phyloP scores from a whole-genome alignment of 225 moss, liverwort and hornwort genomes.

The Rhytidiadelphus loreus region DNA sequence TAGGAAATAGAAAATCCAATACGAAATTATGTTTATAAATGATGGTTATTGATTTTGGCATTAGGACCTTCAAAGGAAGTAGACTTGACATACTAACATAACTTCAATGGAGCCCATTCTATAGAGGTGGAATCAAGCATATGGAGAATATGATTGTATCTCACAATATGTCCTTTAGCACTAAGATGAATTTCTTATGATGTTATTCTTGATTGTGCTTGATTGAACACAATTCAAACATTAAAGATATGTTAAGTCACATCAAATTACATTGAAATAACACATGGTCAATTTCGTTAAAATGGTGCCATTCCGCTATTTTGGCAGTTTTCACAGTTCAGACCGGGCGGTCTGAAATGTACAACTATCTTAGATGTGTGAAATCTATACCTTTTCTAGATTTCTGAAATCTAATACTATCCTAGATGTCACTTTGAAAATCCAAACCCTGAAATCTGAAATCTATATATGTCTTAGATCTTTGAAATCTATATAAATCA shows the following conservation, averaged over 20 bases:
- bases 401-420: too few species aligned
- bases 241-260: not conserved
- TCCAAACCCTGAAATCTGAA: too few species aligned
- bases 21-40: not conserved
- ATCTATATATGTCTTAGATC: too few species aligned
- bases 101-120: not conserved
- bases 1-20: not conserved
- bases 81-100: not conserved
- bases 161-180: not conserved
- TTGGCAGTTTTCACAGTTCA: too few species aligned
- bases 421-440: too few species aligned
- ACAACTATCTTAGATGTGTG: too few species aligned
- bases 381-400: too few species aligned
- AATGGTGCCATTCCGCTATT: too few species aligned
- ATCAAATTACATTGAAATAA: not conserved
- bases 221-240: not conserved
- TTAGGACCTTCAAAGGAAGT: not conserved
- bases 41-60: not conserved
- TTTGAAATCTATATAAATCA: too few species aligned
- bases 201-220: not conserved
- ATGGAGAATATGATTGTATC: not conserved
- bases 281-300: too few species aligned
- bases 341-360: too few species aligned
- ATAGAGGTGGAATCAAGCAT: not conserved
- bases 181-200: not conserved